Evolutionary conservation across 805 yeast genomes (phyloP).

Genomic region (Candida manassasensis): DNA sequence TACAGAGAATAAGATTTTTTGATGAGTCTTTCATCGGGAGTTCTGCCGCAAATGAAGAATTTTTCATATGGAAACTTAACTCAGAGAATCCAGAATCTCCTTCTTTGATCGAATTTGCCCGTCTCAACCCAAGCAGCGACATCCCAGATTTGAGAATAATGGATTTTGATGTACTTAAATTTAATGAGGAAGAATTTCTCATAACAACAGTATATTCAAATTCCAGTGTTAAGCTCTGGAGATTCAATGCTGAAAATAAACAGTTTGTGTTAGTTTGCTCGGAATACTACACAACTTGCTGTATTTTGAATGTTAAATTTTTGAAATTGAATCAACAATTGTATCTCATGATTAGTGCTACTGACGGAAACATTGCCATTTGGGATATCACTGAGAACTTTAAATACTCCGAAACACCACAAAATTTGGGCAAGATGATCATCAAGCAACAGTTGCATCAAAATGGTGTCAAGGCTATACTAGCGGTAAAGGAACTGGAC

Average conservation of each 20-base stretch:
- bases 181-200: constrained; percentile 43
- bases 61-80: constrained; percentile 69
- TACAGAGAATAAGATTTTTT: constrained; percentile 69
- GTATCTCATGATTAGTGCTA: constrained; percentile 57
- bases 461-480: constrained; percentile 72
- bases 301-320: constrained; percentile 62
- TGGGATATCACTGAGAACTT: constrained; percentile 46
- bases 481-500: constrained; percentile 12
- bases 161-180: constrained; percentile 64
- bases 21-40: constrained; percentile 40
- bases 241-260: constrained; percentile 34
- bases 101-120: constrained; percentile 44
- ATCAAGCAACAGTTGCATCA: constrained; percentile 64
- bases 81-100: constrained; percentile 31
- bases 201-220: constrained; percentile 80
- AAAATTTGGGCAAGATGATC: constrained; percentile 22
- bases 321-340: constrained; percentile 20
- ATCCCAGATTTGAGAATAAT: constrained; percentile 85
- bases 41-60: constrained; percentile 85
- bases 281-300: constrained; percentile 66
- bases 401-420: neutral
- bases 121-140: constrained; percentile 49
- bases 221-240: constrained; percentile 68
- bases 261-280: constrained; percentile 41
- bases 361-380: constrained; percentile 73